Evolutionary conservation across 805 yeast species (phyloP).

Genomic region (Sugiyamaella mastotermitis): DNA sequence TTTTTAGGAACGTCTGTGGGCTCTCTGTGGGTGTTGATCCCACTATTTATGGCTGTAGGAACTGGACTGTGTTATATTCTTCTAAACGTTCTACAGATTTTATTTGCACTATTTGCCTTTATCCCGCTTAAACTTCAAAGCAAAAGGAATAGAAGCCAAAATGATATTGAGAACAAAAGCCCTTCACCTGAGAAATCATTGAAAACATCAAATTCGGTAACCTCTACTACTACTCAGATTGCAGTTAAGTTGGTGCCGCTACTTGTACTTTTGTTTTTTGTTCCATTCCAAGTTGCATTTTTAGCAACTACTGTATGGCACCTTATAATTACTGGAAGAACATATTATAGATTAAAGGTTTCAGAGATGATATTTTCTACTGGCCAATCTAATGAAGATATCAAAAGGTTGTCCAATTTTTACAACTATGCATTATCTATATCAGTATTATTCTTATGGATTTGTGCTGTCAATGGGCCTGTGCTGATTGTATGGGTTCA

Average conservation of each 20-base stretch:
- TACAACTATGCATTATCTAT: slow-evolving; percentile 57
- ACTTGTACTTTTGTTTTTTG: slow-evolving; percentile 2
- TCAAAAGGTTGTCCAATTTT: slow-evolving; percentile 26
- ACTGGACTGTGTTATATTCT: slow-evolving; percentile 26
- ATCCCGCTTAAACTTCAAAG: no score
- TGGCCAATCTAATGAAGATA: slow-evolving; percentile 9
- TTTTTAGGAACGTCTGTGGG: slow-evolving; percentile 62
- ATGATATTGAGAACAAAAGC: background rate
- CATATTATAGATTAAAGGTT: background rate
- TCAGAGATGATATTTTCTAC: slow-evolving; percentile 49
- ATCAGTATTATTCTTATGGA: slow-evolving; percentile 64
- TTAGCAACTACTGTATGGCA: slow-evolving; percentile 8
- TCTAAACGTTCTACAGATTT: background rate
- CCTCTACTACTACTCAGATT: no score
- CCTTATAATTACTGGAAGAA: slow-evolving; percentile 3
- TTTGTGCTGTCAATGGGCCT: slow-evolving; percentile 72
- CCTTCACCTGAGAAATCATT: background rate
- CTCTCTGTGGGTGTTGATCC: slow-evolving; percentile 51
- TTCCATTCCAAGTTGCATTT: slow-evolving; percentile 15
- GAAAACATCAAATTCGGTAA: no score
- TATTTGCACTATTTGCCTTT: background rate
- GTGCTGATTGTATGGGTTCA: slow-evolving; percentile 76
- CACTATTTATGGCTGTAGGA: slow-evolving; percentile 46
- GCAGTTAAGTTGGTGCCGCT: background rate
- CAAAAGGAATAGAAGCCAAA: background rate